A percentile compares a stretch with the other conserved stretches of the same genome.
phyloP scores from a whole-genome alignment of 2,329 filamentous ascomycete genomes.

The Zasmidium cellare region DNA sequence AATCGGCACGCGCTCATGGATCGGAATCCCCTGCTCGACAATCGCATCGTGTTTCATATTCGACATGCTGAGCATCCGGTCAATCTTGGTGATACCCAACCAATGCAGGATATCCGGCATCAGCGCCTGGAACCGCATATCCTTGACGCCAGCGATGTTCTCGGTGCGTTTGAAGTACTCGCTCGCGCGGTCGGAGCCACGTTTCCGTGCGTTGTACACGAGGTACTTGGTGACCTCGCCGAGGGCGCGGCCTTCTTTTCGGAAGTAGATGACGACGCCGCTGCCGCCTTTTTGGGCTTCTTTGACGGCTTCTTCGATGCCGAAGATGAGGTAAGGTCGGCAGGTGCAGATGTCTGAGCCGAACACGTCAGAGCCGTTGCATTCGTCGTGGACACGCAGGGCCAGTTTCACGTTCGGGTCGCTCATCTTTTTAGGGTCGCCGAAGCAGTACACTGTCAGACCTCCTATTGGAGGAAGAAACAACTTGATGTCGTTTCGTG shows the following conservation, averaged over 20 bases:
- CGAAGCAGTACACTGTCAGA: slow-evolving; percentile 95
- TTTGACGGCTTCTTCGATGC: slow-evolving; percentile 95
- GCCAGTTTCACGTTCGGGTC: slow-evolving; percentile 79
- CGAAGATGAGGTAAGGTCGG: slow-evolving; percentile 91
- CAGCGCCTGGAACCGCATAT: slow-evolving; percentile 92
- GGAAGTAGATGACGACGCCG: slow-evolving; percentile 97
- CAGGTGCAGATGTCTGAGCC: slow-evolving; percentile 98
- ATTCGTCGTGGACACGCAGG: slow-evolving; percentile 82
- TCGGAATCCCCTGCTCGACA: slow-evolving; percentile 53
- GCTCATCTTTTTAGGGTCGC: slow-evolving; percentile 90
- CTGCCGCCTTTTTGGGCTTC: slow-evolving; percentile 92
- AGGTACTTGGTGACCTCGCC: slow-evolving; percentile 91
- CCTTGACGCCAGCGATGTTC: slow-evolving; percentile 93
- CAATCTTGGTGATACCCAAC: slow-evolving; percentile 98
- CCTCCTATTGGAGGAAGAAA: slow-evolving; percentile 96
- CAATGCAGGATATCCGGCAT: slow-evolving; percentile 94
- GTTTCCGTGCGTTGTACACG: slow-evolving; percentile 81
- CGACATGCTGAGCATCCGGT: slow-evolving; percentile 97
- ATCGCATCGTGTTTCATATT: slow-evolving; percentile 95
- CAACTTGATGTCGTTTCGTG: slow-evolving; percentile 87
- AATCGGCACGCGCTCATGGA: slow-evolving; percentile 64
- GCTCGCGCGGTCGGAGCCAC: slow-evolving; percentile 73
- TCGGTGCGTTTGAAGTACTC: slow-evolving; percentile 98
- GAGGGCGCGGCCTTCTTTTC: slow-evolving; percentile 91
- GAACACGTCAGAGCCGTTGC: slow-evolving; percentile 97